phyloP scores from a whole-genome alignment of 805 yeast genomes.

The Yarrowia sp. region DNA sequence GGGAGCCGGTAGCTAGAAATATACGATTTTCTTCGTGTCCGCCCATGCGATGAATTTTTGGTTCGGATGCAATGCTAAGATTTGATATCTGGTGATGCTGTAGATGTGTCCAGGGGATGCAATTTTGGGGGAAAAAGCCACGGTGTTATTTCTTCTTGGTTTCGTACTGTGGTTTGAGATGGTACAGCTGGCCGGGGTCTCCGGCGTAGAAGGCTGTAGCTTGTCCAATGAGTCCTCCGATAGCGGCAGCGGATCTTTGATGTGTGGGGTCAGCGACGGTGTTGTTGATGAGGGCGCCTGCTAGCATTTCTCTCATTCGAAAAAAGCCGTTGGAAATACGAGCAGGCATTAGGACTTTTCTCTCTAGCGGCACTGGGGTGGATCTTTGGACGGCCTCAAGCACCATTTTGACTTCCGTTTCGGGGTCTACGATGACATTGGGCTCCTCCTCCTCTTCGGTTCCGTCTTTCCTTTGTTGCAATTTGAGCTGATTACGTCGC shows the following conservation, averaged over 20 bases:
- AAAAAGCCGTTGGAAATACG: slow-evolving; percentile 65
- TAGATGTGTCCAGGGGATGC: too few relatives aligned
- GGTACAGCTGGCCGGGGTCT: slow-evolving; percentile 9
- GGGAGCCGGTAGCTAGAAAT: too few relatives aligned
- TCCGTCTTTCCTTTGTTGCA: slow-evolving; percentile 39
- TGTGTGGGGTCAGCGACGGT: background rate
- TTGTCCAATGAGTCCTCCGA: slow-evolving; percentile 22
- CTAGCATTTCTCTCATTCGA: slow-evolving; percentile 84
- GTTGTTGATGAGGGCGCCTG: slow-evolving; percentile 59
- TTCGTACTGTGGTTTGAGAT: slow-evolving; percentile 13
- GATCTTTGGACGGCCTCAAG: slow-evolving; percentile 82
- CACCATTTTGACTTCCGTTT: slow-evolving; percentile 89
- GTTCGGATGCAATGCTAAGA: background rate
- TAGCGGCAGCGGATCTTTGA: slow-evolving; percentile 17
- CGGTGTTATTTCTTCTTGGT: background rate
- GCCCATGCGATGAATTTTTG: background rate
- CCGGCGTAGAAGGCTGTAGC: slow-evolving; percentile 22
- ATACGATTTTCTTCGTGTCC: too few relatives aligned
- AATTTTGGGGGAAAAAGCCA: background rate
- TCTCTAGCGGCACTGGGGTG: slow-evolving; percentile 72
- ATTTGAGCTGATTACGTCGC: slow-evolving; percentile 83
- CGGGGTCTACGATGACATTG: slow-evolving; percentile 60
- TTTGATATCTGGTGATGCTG: background rate
- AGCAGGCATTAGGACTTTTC: slow-evolving; percentile 63
- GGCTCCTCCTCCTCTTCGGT: slow-evolving; percentile 36